These are phyloP conservation scores for Colletotrichum shisoi DNA, from an alignment of 2,329 filamentous ascomycete genomes.

Conservation along the genomic window DNA sequence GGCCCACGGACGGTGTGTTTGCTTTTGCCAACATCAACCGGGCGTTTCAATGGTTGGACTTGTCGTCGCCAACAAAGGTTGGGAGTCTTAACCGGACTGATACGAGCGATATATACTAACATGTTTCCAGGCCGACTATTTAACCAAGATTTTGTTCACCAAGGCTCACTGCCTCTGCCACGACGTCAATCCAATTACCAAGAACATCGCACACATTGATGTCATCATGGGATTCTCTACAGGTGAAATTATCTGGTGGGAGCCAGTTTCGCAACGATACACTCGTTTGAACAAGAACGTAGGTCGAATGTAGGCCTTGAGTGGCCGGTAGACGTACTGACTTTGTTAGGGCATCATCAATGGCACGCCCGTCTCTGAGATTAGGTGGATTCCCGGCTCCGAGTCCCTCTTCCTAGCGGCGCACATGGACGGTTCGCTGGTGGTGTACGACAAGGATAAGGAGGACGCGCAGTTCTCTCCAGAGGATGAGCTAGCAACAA, in stretches of 20 bases:
- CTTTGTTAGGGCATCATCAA: slow-evolving; percentile 80
- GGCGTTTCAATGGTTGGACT: slow-evolving; percentile 94
- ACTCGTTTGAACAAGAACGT: slow-evolving; percentile 95
- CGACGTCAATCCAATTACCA: slow-evolving; percentile 86
- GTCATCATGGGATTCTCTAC: slow-evolving; percentile 96
- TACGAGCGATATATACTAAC: slow-evolving; percentile 42
- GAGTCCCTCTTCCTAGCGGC: slow-evolving; percentile 92
- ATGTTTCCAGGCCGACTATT: slow-evolving; percentile 73
- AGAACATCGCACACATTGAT: slow-evolving; percentile 81
- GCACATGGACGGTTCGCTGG: slow-evolving; percentile 87
- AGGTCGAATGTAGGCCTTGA: slow-evolving; percentile 43
- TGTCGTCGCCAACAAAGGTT: slow-evolving; percentile 58
- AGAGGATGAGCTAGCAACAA: slow-evolving; percentile 64
- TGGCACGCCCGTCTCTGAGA: slow-evolving; percentile 81
- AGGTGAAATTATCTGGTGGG: slow-evolving; percentile 98
- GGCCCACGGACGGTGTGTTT: slow-evolving; percentile 79
- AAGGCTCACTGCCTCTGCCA: slow-evolving; percentile 96
- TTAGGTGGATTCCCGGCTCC: slow-evolving; percentile 92
- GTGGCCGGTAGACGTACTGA: slow-evolving; percentile 31
- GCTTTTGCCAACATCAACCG: slow-evolving; percentile 96
- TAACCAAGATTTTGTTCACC: slow-evolving; percentile 96
- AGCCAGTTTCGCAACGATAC: slow-evolving; percentile 95
- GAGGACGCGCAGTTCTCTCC: slow-evolving; percentile 82
- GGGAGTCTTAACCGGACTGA: not conserved
- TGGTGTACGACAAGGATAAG: slow-evolving; percentile 98